Percentiles rank a stretch among this genome's conserved stretches.
Evolutionary conservation across 371 early-diverging fungal genomes (phyloP).

Genomic region (Coemansia sp.): DNA sequence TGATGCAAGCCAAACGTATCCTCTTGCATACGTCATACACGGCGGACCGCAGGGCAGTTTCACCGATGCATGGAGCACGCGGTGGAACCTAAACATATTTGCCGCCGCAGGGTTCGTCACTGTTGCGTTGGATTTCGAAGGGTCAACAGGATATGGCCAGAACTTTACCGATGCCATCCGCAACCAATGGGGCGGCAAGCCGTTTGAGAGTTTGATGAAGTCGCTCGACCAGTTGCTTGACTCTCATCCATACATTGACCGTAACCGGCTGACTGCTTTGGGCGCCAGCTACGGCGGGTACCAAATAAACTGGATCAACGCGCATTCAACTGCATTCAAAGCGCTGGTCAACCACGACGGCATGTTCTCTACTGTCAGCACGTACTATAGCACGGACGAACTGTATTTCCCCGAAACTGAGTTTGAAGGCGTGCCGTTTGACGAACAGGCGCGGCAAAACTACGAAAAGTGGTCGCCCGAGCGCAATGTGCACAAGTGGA

Average conservation of each 20-base stretch:
- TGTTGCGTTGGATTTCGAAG: conserved; percentile 76
- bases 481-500: conserved; percentile 55
- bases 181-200: conserved; percentile 76
- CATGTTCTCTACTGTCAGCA: conserved; percentile 61
- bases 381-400: conserved; percentile 75
- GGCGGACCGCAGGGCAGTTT: conserved; percentile 83
- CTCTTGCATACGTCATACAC: conserved; percentile 80
- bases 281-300: conserved; percentile 84
- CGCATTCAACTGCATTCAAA: conserved; percentile 64
- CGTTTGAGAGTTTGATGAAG: conserved; percentile 70
- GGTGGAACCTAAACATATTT: conserved; percentile 78
- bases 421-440: conserved; percentile 28
- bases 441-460: not conserved
- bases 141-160: conserved; percentile 83
- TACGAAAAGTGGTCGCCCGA: conserved; percentile 30
- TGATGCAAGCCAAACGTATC: conserved; percentile 61
- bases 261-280: conserved; percentile 61
- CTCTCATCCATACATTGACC: conserved; percentile 62
- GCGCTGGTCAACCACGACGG: conserved; percentile 81
- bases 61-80: conserved; percentile 64
- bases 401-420: conserved; percentile 75
- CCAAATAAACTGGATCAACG: conserved; percentile 76
- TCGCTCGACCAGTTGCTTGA: conserved; percentile 69
- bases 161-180: conserved; percentile 70
- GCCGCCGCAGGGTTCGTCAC: conserved; percentile 74